Base-by-base conservation (phyloP, 257 asterid species). In the Solanum tacnaense region DNA sequence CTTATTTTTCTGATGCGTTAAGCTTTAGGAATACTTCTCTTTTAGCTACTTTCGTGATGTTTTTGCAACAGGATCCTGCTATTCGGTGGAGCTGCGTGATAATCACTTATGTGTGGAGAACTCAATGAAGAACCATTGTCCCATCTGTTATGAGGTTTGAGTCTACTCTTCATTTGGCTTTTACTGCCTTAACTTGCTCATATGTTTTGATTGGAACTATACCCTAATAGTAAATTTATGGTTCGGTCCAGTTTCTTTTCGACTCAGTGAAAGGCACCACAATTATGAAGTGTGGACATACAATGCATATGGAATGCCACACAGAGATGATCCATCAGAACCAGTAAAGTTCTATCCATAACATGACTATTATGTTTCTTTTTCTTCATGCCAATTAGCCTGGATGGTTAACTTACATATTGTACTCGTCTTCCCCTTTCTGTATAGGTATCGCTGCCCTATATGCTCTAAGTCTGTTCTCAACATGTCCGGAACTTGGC, bases 81-180 rank as follows among this genome's bases (percentile, higher is more conserved):
- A 96, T 91, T 82, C 98, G 21, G 83, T 90, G 84, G 87, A 89
- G 86, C 92, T 96, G 76, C 97, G 89, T 46, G 89, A 94, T 87
- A 95, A 96, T 90, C 99, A 96, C 91, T 87, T 74, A 86, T 94
- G 99, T 68, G 94, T 96, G 25, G 98, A 96, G 91, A 92, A 96
- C 90, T 95, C 99, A 49, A 96, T 95, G 99, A 96, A 95, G 93
- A 90, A 92, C 90, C 96, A 94, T 74, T 96, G 99, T 90, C 99
- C 98, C 90, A 96, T 96, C 87, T 94, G 99, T 91, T 96, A 94
- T 79, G 99, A 96, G 99, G 98, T 96, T 84, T 70, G 86, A 38
- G 41, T 88, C 88, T 84, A 58, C 86, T 67, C 83, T 35, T 3
- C 83, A 41, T 27, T 84, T 60, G 65, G 60, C 38, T 31, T 86